phyloP scores from a whole-genome alignment of 164 flowering plant genomes.

The Protea cynaroides region DNA sequence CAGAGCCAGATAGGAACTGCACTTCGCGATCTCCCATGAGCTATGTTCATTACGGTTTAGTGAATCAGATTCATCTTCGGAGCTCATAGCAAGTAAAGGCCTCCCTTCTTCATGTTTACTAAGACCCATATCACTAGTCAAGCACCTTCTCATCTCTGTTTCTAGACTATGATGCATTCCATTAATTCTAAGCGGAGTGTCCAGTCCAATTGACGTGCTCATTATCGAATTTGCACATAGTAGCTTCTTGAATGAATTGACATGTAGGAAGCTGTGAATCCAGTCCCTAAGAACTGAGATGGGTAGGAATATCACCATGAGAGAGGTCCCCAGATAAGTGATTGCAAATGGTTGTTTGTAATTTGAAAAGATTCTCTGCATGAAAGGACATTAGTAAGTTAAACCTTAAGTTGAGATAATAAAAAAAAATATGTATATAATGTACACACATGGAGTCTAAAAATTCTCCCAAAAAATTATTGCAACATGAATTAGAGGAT shows the following conservation, averaged over 20 bases:
- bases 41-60: constrained; percentile 16
- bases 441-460: neutral
- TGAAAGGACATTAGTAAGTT: constrained; percentile 9
- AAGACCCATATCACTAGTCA: constrained; percentile 27
- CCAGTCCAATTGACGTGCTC: constrained; percentile 24
- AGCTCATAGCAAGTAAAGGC: constrained; percentile 25
- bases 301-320: constrained; percentile 56
- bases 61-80: constrained; percentile 23
- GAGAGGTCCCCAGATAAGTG: constrained; percentile 59
- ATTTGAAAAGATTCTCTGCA: constrained; percentile 50
- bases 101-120: constrained; percentile 36
- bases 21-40: constrained; percentile 44
- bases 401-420: neutral
- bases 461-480: too few relatives aligned
- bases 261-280: constrained; percentile 18
- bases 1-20: constrained; percentile 46
- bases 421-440: neutral
- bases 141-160: constrained; percentile 20
- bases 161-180: constrained; percentile 22
- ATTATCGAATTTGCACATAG: neutral
- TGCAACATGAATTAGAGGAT: too few relatives aligned
- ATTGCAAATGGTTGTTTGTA: constrained; percentile 62
- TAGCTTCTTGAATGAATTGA: constrained; percentile 7
- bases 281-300: constrained; percentile 42
- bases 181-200: constrained; percentile 34